Conservation (phyloP, 257 asterid genomes). For the Orobanche coerulescens region DNA sequence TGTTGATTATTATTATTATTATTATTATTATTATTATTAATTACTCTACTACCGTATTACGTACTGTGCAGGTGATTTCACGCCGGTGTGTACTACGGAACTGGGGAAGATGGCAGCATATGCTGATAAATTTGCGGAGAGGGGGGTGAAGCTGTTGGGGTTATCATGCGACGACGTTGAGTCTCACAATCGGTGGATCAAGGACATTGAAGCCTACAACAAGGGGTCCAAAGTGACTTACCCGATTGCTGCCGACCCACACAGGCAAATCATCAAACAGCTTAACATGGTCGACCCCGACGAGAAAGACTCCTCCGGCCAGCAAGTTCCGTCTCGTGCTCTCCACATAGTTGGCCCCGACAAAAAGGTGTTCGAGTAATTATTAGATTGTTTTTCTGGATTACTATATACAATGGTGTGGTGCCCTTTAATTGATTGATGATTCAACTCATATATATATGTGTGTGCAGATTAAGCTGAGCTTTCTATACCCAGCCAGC, state of each 20-base stretch:
- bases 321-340: conserved; percentile 55
- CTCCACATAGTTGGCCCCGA: conserved; percentile 81
- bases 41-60: too few relatives aligned
- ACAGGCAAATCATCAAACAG: conserved; percentile 43
- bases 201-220: conserved; percentile 72
- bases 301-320: conserved; percentile 43
- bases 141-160: conserved; percentile 76
- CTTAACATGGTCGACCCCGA: conserved; percentile 95
- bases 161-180: conserved; percentile 61
- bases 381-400: too few relatives aligned
- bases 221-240: conserved; percentile 50
- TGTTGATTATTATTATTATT: too few relatives aligned
- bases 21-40: too few relatives aligned
- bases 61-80: conserved; percentile 50
- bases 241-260: conserved; percentile 74
- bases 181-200: conserved; percentile 74
- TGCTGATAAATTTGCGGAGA: conserved; percentile 48
- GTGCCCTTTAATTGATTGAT: too few relatives aligned
- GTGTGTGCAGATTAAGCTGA: conserved; percentile 43
- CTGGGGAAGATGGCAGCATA: conserved; percentile 78
- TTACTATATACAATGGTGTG: too few relatives aligned
- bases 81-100: conserved; percentile 96
- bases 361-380: conserved; percentile 34
- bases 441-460: too few relatives aligned
- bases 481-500: conserved; percentile 75